Conservation (phyloP, 306 rosid genomes). For the Begonia masoniana region DNA sequence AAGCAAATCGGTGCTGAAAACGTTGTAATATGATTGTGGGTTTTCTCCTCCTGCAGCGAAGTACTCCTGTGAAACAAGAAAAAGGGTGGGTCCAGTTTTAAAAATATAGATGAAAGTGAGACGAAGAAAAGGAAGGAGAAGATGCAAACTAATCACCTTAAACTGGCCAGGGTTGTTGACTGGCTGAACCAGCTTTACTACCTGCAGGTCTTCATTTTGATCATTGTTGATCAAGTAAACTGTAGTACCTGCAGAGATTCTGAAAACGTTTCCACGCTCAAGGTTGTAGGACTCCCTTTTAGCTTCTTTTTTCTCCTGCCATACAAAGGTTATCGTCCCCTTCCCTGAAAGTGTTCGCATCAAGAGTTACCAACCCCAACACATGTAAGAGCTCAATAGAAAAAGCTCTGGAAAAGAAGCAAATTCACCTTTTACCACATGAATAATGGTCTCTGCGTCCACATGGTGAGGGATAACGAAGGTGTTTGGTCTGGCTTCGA, state of each 20-base stretch:
- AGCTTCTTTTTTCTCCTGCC: constrained; percentile 21
- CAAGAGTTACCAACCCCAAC: neutral
- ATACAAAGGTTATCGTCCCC: constrained; percentile 16
- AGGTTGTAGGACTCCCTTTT: constrained; percentile 22
- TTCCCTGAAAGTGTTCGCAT: constrained; percentile 12
- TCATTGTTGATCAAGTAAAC: constrained; percentile 19
- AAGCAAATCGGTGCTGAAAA: constrained; percentile 27
- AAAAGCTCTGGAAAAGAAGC: neutral
- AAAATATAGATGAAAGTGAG: neutral
- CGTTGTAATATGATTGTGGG: constrained; percentile 19
- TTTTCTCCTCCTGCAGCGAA: constrained; percentile 19
- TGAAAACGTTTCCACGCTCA: constrained; percentile 20
- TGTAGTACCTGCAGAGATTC: constrained; percentile 22
- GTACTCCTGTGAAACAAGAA: constrained; percentile 14
- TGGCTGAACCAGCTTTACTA: constrained; percentile 19
- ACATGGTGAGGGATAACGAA: constrained; percentile 30
- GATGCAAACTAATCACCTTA: constrained; percentile 11
- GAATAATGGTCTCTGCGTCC: constrained; percentile 23
- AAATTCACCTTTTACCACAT: constrained; percentile 19
- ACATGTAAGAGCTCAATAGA: neutral
- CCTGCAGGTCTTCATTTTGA: constrained; percentile 13
- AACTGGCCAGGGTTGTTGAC: constrained; percentile 29
- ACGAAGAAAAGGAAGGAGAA: neutral
- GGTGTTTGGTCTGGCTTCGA: constrained; percentile 29
- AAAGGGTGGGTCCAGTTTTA: neutral